Evolutionary conservation across 2,329 filamentous ascomycete genomes (phyloP).

Genomic region (Epichloe glyceriae): DNA sequence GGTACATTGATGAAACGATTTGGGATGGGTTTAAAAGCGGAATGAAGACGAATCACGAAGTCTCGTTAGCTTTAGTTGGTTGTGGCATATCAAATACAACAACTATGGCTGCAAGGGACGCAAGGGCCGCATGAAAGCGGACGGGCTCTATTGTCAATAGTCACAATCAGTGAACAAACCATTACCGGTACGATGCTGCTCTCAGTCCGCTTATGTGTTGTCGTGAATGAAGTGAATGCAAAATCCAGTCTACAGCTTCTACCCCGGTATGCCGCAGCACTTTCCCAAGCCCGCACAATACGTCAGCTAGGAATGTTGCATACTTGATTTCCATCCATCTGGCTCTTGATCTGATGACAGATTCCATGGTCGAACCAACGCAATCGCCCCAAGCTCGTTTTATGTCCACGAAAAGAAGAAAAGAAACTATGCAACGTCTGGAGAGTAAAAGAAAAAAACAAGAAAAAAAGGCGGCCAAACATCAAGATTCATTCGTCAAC

Average conservation of each 20-base stretch:
- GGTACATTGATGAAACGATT: slow-evolving; percentile 18
- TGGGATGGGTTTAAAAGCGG: slow-evolving; percentile 8
- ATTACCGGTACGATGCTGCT: too few species aligned
- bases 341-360: too few species aligned
- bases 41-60: slow-evolving; percentile 11
- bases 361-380: too few species aligned
- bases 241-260: neutral
- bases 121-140: neutral
- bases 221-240: too few species aligned
- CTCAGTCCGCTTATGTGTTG: too few species aligned
- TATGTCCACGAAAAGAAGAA: neutral
- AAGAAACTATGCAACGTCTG: neutral
- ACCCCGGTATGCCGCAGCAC: neutral
- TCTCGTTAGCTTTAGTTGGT: neutral
- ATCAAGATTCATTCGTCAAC: slow-evolving; percentile 1
- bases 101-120: neutral
- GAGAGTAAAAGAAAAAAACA: neutral
- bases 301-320: too few species aligned
- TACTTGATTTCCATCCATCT: too few species aligned
- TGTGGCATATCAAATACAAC: neutral
- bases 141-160: neutral
- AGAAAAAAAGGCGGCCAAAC: neutral
- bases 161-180: too few species aligned
- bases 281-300: neutral
- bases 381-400: neutral